Base-by-base conservation (phyloP, 352 stramenopile genomes). In the Phytophthora pseudosyringae region DNA sequence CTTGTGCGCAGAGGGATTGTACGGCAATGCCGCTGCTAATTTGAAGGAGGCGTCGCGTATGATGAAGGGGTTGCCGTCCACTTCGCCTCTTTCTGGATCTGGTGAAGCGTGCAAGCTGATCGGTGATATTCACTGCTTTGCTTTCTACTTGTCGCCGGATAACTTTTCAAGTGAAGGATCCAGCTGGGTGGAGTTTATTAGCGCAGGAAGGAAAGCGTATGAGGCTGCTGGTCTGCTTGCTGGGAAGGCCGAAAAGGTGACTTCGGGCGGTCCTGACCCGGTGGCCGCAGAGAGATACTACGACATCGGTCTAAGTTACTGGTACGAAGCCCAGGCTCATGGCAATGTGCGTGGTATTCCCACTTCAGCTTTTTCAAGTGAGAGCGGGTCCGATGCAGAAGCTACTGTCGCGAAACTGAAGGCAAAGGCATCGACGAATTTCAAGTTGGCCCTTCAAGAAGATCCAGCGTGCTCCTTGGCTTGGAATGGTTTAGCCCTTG, bases 401-500 rank as follows among this genome's bases (percentile, higher is more conserved):
- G 26, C 29, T 49, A 28, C 70, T 8, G 32, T 78, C 2, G n/a
- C 64, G 4, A 59, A 51, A 11, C 44, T 84, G 13, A 76, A 84
- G 35, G 35, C 64, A 4, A 74, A 77, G 32, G 73, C 78, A 28
- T 69, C 45, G 1, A 61, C 54, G 13, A 76, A 74, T 49, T 88
- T 95, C 18, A 67, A 75, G 21, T 56, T 81, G 18, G 73, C 83
- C 4, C 64, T 96, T 29, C 36, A 70, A 18, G 41, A 73, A 12
- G 69, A 89, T 38, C 68, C 85, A 7, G 66, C 71, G 9, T 82
- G 79, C 40, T 79, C 73, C 4, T 58, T 89, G 1, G 83, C 78
- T 6, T 96, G 88, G 88, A 96, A 96, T 55, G 88, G 83, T 3
- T 65, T 96, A 4, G 88, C 75, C 8, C 71, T 92, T 5, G 81